These are phyloP conservation scores for Podila epicladia DNA, from an alignment of 192 early-diverging fungal genomes.

Conservation along the genomic window DNA sequence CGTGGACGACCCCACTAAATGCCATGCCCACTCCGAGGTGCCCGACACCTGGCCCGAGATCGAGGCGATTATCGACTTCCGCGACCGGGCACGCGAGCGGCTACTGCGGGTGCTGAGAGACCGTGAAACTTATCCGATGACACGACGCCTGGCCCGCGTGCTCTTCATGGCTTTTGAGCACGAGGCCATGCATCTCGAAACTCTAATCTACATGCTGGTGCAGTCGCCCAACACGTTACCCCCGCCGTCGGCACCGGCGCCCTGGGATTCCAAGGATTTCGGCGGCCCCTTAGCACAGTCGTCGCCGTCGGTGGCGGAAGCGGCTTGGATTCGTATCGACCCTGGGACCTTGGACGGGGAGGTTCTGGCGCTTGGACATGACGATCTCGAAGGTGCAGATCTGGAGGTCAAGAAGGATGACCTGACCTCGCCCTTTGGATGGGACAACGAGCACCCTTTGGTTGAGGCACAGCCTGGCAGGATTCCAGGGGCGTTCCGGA, in stretches of 20 bases:
- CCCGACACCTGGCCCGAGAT: slow-evolving; percentile 78
- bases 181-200: slow-evolving; percentile 95
- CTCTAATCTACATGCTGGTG: slow-evolving; percentile 89
- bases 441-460: slow-evolving; percentile 89
- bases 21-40: slow-evolving; percentile 81
- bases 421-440: slow-evolving; percentile 71
- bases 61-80: slow-evolving; percentile 71
- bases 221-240: slow-evolving; percentile 65
- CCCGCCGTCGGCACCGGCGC: slow-evolving; percentile 55
- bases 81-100: slow-evolving; percentile 69
- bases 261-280: slow-evolving; percentile 16
- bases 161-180: slow-evolving; percentile 94
- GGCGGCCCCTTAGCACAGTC: background rate
- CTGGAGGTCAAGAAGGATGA: slow-evolving; percentile 42
- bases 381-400: slow-evolving; percentile 64
- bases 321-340: slow-evolving; percentile 22
- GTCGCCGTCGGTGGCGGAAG: slow-evolving; percentile 3
- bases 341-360: slow-evolving; percentile 7
- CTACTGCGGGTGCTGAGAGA: slow-evolving; percentile 58
- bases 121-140: slow-evolving; percentile 18
- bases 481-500: slow-evolving; percentile 58
- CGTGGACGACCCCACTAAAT: slow-evolving; percentile 74
- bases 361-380: slow-evolving; percentile 68
- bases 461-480: slow-evolving; percentile 21
- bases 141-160: slow-evolving; percentile 61